Evolutionary conservation across 2,329 filamentous ascomycete genomes (phyloP).

Genomic region (Alternaria angustiovoidea): DNA sequence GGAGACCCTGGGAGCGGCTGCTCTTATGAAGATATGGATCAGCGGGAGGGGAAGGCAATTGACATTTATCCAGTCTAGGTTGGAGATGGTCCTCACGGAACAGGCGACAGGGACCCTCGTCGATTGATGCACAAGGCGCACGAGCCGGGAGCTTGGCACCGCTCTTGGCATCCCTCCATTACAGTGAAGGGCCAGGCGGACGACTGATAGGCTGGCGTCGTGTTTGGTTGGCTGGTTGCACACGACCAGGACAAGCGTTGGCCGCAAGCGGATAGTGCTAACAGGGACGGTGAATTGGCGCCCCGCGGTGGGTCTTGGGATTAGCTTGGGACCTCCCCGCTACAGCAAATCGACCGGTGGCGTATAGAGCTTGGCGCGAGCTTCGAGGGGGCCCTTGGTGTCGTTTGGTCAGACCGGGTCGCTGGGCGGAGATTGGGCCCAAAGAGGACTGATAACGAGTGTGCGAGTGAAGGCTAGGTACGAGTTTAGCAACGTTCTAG

Average conservation of each 20-base stretch:
- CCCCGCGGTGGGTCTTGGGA: conserved; percentile 21
- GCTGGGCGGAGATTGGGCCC: conserved; percentile 27
- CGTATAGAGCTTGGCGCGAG: conserved; percentile 53
- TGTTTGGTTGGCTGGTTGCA: conserved; percentile 26
- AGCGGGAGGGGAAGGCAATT: conserved; percentile 33
- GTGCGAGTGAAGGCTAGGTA: background rate
- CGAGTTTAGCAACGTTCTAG: conserved; percentile 22
- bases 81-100: conserved; percentile 31
- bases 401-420: conserved; percentile 17
- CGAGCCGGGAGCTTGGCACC: conserved; percentile 33
- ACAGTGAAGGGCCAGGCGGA: conserved; percentile 17
- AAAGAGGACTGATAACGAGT: conserved; percentile 26
- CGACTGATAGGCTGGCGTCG: conserved; percentile 27
- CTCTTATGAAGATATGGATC: conserved; percentile 36
- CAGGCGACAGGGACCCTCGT: conserved; percentile 35
- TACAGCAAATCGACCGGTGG: conserved; percentile 61
- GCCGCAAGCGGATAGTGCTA: conserved; percentile 18
- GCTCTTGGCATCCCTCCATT: conserved; percentile 35
- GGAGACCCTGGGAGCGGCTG: conserved; percentile 21
- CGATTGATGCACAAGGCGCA: conserved; percentile 25
- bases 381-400: conserved; percentile 2
- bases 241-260: conserved; percentile 31
- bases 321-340: conserved; percentile 33
- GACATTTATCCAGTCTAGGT: conserved; percentile 27
- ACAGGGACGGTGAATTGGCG: conserved; percentile 22